A percentile compares a stretch with the other conserved stretches of the same genome.
These are phyloP conservation scores for Rosa rugosa DNA, from an alignment of 306 rosid species.

Conservation along the genomic window DNA sequence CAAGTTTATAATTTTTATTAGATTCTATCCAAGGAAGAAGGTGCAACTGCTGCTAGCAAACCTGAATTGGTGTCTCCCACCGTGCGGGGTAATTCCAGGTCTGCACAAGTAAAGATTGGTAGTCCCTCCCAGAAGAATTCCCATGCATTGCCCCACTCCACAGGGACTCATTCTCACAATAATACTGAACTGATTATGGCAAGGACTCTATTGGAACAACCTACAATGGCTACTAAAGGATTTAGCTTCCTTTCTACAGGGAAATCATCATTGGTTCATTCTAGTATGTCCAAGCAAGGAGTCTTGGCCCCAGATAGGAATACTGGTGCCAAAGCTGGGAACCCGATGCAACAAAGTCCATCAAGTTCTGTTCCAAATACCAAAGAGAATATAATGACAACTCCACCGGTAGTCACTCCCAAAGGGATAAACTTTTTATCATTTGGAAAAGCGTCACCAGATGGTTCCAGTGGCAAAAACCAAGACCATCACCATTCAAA, in stretches of 20 bases:
- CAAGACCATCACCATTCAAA: constrained; percentile 25
- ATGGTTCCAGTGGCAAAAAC: constrained; percentile 34
- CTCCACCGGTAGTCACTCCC: constrained; percentile 38
- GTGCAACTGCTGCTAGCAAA: constrained; percentile 30
- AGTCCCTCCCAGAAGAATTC: constrained; percentile 31
- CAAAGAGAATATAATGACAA: constrained; percentile 32
- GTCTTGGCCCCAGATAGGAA: constrained; percentile 28
- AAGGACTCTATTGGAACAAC: constrained; percentile 29
- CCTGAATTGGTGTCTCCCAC: constrained; percentile 40
- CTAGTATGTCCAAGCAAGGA: constrained; percentile 34
- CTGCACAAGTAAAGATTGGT: constrained; percentile 30
- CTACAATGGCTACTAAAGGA: constrained; percentile 46
- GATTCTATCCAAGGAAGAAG: constrained; percentile 49
- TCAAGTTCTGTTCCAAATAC: constrained; percentile 26
- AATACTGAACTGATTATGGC: constrained; percentile 31
- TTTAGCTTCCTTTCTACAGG: constrained; percentile 48
- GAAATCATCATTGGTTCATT: constrained; percentile 29
- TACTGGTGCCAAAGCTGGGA: constrained; percentile 32
- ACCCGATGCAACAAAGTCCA: constrained; percentile 20
- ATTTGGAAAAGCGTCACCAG: constrained; percentile 49
- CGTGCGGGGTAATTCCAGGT: constrained; percentile 29
- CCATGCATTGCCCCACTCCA: constrained; percentile 22
- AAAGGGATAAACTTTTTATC: constrained; percentile 71
- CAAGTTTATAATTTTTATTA: constrained; percentile 32
- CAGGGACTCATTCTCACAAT: constrained; percentile 22